Evolutionary conservation across 306 rosid genomes (phyloP), one percentile per base, ranked within the genome.

Genomic region (Crotalaria pallida): DNA sequence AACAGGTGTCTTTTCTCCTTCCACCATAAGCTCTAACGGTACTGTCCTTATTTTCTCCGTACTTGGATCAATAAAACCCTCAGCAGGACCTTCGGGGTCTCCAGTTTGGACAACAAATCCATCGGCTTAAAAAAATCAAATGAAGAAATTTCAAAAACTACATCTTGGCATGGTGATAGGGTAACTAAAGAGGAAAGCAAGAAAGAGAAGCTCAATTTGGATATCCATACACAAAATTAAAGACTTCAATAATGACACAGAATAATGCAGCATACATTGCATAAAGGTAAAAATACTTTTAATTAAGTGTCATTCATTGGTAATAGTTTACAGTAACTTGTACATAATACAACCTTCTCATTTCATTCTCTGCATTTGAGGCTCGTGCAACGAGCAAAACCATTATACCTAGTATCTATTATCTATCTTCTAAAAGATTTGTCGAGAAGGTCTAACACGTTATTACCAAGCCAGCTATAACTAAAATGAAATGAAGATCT

Each of bases 41-140:
- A 91, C 26, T 33, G 92, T 91, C 74, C 99, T 86, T 45, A 77
- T 81, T 81, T 94, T 94, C 87, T 87, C 99, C 0, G 96, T 91
- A 69, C 99, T 88, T 61, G 99, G 99, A 79, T 94, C 99, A 24
- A 91, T 87, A 72, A 94, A 94, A 67, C 99, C 99, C 84, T 94
- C 97, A 7, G 97, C 99, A 80, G 97, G 99, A 48, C 99, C 97
- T 87, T 87, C 97, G 31, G 99, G 99, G 74, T 94, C 99, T 58
- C 97, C 99, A 41, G 97, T 91, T 80, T 94, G 99, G 61, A 94
- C 97, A 17, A 94, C 99, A 76, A 94, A 94, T 17, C 99, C 99
- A 44, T 94, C 97, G 47, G 99, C 97, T 94, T 89, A 48, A 12
- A 9, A 60, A 43, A 43, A 52, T 5, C n/a, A 65, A 45, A 6